Evolutionary conservation across 495 filamentous ascomycete genomes (phyloP), one percentile per base, ranked within the genome.

Genomic region (Aspergillus haitiensis): DNA sequence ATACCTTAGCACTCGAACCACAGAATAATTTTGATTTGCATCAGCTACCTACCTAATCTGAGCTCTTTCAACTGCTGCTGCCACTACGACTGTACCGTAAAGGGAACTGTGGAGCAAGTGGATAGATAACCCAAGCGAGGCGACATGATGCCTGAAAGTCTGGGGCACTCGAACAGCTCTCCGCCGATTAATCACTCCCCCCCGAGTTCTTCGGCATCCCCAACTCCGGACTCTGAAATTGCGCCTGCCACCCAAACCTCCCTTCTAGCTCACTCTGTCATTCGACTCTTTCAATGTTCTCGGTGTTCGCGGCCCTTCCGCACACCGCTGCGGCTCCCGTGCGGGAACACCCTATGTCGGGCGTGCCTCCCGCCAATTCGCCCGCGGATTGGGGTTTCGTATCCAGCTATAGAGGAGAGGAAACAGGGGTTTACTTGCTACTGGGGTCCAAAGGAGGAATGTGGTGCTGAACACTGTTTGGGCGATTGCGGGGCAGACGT

Each of bases 401-500:
- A 92, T 73, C 90, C 90, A 0, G 82, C 80, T 37, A 80, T 77
- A 4, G 78, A 81, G 31, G 83, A 81, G 33, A 80, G 91, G 47
- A 78, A 82, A 58, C 79, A 84, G 59, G 88, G 85, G 3, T 89
- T 94, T 59, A 73, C 64, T 12, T 97, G 92, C 63, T 86, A 86
- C n/a, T 86, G 90, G 69, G 55, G 74, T 27, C 1, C 3, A 27
- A 60, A 51, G 11, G 52, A 70, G 18, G 78, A 75, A 15, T 96
- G 92, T 64, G 68, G 64, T 16, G 79, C 75, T 45, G 89, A 90
- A 37, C 92, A 97, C 74, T 86, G 91, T 13, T 59, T 86, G 18
- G 87, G 73, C 0, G 92, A 96, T 65, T 94, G 89, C 73, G 83
- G 80, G 39, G 64, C 85, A 11, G 91, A 97, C 74, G 86, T 97